Percentiles rank a stretch among this genome's conserved stretches.
Conservation (phyloP, 306 rosid genomes). For the Ceratonia siliqua region DNA sequence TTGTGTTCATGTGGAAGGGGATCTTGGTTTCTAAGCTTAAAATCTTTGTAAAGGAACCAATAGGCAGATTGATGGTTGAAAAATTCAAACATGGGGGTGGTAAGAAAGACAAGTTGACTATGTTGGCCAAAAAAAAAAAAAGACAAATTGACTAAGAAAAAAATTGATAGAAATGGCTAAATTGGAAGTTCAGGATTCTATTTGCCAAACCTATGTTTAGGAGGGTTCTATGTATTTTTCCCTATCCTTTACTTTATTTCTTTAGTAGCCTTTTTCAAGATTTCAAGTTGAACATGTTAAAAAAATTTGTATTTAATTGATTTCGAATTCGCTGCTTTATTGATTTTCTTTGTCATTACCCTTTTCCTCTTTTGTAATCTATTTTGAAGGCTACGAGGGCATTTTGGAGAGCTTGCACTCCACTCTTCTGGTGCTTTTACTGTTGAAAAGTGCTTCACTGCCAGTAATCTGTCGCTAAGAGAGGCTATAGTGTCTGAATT, state of each 20-base stretch:
- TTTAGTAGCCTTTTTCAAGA: neutral
- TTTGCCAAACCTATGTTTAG: neutral
- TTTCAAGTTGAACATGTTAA: constrained; percentile 21
- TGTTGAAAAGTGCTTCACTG: constrained; percentile 73
- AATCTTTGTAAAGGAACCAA: neutral
- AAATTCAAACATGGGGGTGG: neutral
- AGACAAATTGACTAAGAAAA: neutral
- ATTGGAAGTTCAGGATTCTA: neutral
- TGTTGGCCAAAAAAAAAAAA: too few species aligned
- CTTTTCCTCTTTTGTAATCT: constrained; percentile 26
- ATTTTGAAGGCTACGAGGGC: constrained; percentile 66
- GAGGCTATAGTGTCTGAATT: constrained; percentile 87
- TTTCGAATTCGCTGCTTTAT: constrained; percentile 8
- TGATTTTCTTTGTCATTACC: constrained; percentile 4
- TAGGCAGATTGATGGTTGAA: neutral
- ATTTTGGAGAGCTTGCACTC: constrained; percentile 83
- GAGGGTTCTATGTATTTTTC: neutral
- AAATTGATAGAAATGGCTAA: neutral
- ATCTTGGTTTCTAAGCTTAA: neutral
- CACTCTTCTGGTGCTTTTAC: constrained; percentile 71
- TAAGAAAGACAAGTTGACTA: neutral
- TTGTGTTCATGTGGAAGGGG: neutral
- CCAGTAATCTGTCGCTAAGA: constrained; percentile 67
- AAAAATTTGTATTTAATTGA: constrained; percentile 10
- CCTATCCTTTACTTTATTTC: neutral